Evolutionary conservation across 768 basidiomycete genomes (phyloP), one percentile per base, ranked within the genome.

Genomic region (Lentinus brumalis): DNA sequence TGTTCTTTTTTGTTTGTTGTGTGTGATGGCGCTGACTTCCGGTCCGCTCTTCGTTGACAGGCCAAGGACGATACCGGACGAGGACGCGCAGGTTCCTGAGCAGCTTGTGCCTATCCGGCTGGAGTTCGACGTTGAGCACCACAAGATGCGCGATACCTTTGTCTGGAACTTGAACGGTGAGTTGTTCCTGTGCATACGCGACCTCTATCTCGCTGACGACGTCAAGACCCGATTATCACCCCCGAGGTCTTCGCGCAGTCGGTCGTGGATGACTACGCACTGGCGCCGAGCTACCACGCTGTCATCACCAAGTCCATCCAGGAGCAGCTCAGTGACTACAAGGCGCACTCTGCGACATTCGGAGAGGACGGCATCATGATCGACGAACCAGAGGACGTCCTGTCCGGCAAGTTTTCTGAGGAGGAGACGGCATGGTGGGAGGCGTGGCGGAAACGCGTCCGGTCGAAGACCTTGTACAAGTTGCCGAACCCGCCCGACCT

Each of bases 81-180:
- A 84, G 54, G 81, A 87, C 38, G 83, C 83, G 5, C 81, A 86
- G 65, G 78, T 81, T 30, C 81, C 84, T 12, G 97, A 99, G 70
- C 82, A 86, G 67, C 88, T 99, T 30, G 89, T 98, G 4, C 97
- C 97, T 3, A 89, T 99, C 42, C 86, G 97, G n/a, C 79, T 99
- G 53, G 97, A 99, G 73, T 88, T 98, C 68, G 97, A 99, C 67
- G 89, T 96, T 50, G 97, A 98, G 58, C 91, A 92, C 69, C 88
- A 92, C 70, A 92, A 89, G 76, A 88, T 98, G 81, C 86, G 94
- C 30, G 97, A 99, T 71, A 94, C 96, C 0, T 98, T 98, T 75
- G 84, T 97, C 47, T 99, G 96, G 97, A 97, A 99, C 69, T 75
- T 96, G 47, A 90, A 91, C 65, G 96, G 96, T 97, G 57, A 55